phyloP scores from a whole-genome alignment of 371 early-diverging fungal genomes.

The Mucor saturninus region DNA sequence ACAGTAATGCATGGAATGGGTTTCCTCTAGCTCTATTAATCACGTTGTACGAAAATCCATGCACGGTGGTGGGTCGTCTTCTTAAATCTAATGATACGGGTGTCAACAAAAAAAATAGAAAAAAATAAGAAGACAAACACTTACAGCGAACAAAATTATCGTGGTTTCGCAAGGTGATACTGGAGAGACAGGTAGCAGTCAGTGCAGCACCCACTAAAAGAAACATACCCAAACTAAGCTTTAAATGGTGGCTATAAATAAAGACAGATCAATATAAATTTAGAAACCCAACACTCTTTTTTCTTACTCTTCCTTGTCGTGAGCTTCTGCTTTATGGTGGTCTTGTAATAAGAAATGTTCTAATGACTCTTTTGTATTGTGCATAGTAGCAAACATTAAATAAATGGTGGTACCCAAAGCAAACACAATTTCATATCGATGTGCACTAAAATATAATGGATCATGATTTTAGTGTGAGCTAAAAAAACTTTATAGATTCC shows the following conservation, averaged over 20 bases:
- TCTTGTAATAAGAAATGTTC: conserved; percentile 63
- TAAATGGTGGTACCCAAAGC: conserved; percentile 63
- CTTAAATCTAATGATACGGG: conserved; percentile 25
- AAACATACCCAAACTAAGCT: conserved; percentile 42
- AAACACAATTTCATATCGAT: conserved; percentile 65
- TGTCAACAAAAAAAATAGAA: background rate
- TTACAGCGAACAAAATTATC: conserved; percentile 62
- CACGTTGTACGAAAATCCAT: conserved; percentile 54
- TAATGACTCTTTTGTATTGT: conserved; percentile 69
- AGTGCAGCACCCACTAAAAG: conserved; percentile 50
- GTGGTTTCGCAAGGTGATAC: conserved; percentile 61
- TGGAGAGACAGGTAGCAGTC: conserved; percentile 53
- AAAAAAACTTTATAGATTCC: conserved; percentile 10
- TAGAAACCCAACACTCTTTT: background rate
- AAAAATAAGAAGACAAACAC: conserved; percentile 1
- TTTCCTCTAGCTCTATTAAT: conserved; percentile 46
- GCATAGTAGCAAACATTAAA: conserved; percentile 68
- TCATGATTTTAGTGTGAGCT: no score
- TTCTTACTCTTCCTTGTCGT: conserved; percentile 34
- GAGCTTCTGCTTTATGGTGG: conserved; percentile 43
- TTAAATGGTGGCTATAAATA: conserved; percentile 7
- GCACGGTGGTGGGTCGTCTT: conserved; percentile 43
- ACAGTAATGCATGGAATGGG: conserved; percentile 35
- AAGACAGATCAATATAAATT: background rate
- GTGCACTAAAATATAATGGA: conserved; percentile 38